Evolutionary conservation across 495 filamentous ascomycete species (phyloP), one percentile per base, ranked within the genome.

Genomic region (Collariella sp.): DNA sequence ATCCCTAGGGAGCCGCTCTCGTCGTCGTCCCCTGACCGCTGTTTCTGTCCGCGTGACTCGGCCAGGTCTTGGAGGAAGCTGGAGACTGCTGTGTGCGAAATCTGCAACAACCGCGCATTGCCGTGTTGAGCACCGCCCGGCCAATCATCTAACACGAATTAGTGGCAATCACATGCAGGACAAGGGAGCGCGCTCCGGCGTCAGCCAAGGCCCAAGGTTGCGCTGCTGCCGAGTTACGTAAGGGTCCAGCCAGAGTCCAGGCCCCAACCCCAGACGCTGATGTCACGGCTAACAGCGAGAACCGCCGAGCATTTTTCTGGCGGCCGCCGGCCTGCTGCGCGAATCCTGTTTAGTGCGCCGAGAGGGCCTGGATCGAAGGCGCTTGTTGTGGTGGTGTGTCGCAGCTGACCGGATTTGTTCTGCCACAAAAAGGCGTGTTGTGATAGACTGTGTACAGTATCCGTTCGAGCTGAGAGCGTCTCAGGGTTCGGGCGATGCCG

Each of bases 221-320:
- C 53, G 40, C 43, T 59, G 54, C 36, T 50, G 60, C 34, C 24
- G 29, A 42, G 62, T 65, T 65, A 65, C 62, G 62, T 62, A 65
- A 62, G 50, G 45, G 38, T 38, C 47, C 51, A 18, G 18, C 5
- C 26, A 4, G 5, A 31, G 54, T 22, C 56, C 59, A 52, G 45
- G 31, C 42, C 47, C 51, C 12, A n/a, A 35, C 42, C 23, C 51
- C 41, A 26, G 46, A 19, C 11, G 5, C 19, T 40, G 50, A 52
- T 52, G 52, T 62, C 49, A 52, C 55, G 40, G 41, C 45, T 47
- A 49, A 18, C 41, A 36, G 0, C 38, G 22, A 26, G 20, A 1
- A 44, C 6, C 44, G 46, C 38, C 24, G 46, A 47, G 38, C 18
- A n/a, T n/a, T n/a, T 7, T 45, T 43, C 38, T 36, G 46, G n/a